Conservation (phyloP, 192 early-diverging fungal genomes). For the Spizellomyces punctatus region DNA sequence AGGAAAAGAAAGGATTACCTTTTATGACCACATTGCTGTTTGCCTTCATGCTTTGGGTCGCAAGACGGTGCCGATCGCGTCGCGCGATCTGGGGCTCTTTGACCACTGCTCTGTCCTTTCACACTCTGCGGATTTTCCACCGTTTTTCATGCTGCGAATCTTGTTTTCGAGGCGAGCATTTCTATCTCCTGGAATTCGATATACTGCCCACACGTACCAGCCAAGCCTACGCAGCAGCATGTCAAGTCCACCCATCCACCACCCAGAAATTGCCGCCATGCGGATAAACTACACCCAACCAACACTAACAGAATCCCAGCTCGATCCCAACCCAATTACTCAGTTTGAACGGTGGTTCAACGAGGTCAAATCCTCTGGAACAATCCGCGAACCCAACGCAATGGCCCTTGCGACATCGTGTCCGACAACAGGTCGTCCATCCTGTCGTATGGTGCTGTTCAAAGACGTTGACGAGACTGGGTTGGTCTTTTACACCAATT, state of each 20-base stretch:
- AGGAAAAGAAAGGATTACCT: neutral
- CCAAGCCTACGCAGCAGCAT: neutral
- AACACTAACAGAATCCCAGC: constrained; percentile 22
- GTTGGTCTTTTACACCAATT: constrained; percentile 62
- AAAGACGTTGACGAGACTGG: constrained; percentile 51
- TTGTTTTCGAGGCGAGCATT: too few species aligned
- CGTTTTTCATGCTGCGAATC: too few species aligned
- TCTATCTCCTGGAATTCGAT: too few species aligned
- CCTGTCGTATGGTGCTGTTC: constrained; percentile 51
- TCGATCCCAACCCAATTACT: constrained; percentile 34
- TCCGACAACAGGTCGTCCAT: constrained; percentile 25
- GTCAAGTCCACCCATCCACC: constrained; percentile 20
- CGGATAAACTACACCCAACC: constrained; percentile 38
- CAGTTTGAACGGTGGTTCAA: constrained; percentile 53
- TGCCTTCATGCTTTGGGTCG: too few species aligned
- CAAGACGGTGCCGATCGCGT: too few species aligned
- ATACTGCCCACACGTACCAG: neutral
- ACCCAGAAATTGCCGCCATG: constrained; percentile 38
- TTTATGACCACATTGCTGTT: constrained; percentile 20
- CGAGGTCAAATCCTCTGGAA: constrained; percentile 23
- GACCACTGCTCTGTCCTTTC: too few species aligned
- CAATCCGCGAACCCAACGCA: constrained; percentile 51
- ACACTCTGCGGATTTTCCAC: too few species aligned
- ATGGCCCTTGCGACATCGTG: constrained; percentile 48
- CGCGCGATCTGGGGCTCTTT: too few species aligned